Base-by-base conservation (phyloP, 768 basidiomycete species). In the Mycena olivaceomarginata region DNA sequence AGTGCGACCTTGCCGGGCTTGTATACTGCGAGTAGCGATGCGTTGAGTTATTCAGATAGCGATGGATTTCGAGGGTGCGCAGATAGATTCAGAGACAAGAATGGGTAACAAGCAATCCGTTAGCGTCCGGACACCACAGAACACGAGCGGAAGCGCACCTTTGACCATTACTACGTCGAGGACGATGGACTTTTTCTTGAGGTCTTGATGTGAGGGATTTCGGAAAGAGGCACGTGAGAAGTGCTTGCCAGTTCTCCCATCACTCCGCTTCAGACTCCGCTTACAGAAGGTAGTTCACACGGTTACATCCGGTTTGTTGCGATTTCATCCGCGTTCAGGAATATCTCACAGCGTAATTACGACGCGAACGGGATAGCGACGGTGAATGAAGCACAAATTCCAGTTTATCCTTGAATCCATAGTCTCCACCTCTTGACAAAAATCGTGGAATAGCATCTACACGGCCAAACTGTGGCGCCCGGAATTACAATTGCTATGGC, bases 1-100 rank as follows among this genome's bases (percentile, higher is more conserved):
- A 99, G 97, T 81, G 96, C 97, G 82, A 98, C 96, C 92, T 98
- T 98, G 88, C 97, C 96, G 85, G 96, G 93, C 89, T 98, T 98
- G 93, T 96, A 97, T 85, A 98, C 97, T 97, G 51, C 11, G 46
- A 48, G 46, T 48, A 48, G 48, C 16, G 48, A 15, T 18, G 48
- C 6, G 48, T 20, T 20, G 62, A 11, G 62, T 53, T 53, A 53
- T 53, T n/a, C 20, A n/a, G 51, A 51, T n/a, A 16, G 48, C 48
- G 48, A 51, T 7, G 18, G 16, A 7, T 51, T 18, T 51, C 48
- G 48, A 51, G 53, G 5, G 8, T 56, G 43, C 22, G 53, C 53
- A 56, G 53, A 56, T n/a, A 31, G 46, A 75, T 63, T 31, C 70
- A 84, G 76, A 39, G 37, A n/a, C 15, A 45, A 51, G 48, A 57